Evolutionary conservation across 1,284 basidiomycete species (phyloP), one percentile per base, ranked within the genome.

Genomic region (Cystobasidium sp.): DNA sequence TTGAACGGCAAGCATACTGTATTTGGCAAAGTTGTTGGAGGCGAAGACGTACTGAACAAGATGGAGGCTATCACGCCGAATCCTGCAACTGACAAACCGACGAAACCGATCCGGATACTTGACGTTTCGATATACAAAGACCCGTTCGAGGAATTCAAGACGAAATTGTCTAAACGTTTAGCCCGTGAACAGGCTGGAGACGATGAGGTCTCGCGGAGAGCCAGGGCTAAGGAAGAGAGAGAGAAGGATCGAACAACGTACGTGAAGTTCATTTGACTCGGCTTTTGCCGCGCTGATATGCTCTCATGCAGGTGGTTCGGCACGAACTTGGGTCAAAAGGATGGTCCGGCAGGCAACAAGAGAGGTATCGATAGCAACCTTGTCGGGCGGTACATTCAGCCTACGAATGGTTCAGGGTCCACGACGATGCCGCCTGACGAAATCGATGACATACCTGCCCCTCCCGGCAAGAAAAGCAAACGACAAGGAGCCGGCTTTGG

Each of bases 1-100:
- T 87, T 97, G 14, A 76, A 80, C 46, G 70, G 71, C 22, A 76
- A 94, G 79, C 93, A 97, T 81, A 97, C 95, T 0, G 95, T 98
- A 0, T 99, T 99, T 81, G 96, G 97, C 1, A 94, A 97, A 79
- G 86, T 97, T 6, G 93, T 98, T 0, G 95, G 95, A 24, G 95
- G 95, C 3, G 93, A 96, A 80, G 91, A 94, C 51, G 90, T 96
- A 1, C 84, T 99, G 4, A 88, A 92, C 78, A 87, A 89, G 9
- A 84, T 99, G 47, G 97, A 99, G 82, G 87, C 88, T 43, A 83
- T 94, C 0, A 89, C 92, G 0, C 85, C 90, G 22, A 91, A 94
- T 80, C 87, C 90, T 43, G 91, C 90, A 3, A 92, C 91, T 0
- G 94, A 98, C 77, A 86, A 91, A 70, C 96, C 96, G 41, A 86